Percentiles rank a stretch among this genome's conserved stretches.
Conservation (phyloP, 2,329 filamentous ascomycete genomes). For the Exophiala sideris region DNA sequence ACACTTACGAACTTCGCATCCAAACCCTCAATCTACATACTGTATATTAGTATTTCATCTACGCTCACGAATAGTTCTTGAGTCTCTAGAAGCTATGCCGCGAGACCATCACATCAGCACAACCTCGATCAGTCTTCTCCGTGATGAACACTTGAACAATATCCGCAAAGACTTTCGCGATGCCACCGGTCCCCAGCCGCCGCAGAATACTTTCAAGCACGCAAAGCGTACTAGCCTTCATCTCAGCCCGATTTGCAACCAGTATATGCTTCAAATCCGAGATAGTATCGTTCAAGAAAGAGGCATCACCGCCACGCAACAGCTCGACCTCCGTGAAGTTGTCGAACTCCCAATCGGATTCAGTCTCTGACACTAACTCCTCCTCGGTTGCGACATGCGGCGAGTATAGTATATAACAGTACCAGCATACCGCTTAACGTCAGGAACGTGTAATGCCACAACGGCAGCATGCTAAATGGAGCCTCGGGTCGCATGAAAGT, state of each 20-base stretch:
- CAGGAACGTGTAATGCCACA: constrained; percentile 18
- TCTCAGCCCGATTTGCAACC: constrained; percentile 9
- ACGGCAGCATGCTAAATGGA: constrained; percentile 14
- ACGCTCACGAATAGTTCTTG: no score
- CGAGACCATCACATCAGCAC: neutral
- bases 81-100: no score
- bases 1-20: no score
- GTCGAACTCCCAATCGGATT: neutral
- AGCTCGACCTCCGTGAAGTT: constrained; percentile 7
- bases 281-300: constrained; percentile 4
- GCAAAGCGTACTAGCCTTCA: constrained; percentile 16
- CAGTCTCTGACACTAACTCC: neutral
- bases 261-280: constrained; percentile 8
- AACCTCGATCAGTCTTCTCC: neutral
- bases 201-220: constrained; percentile 12
- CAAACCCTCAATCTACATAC: no score
- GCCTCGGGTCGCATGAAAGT: neutral
- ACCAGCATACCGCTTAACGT: constrained; percentile 8
- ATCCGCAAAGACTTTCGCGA: constrained; percentile 16
- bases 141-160: constrained; percentile 15
- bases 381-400: neutral
- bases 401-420: constrained; percentile 15
- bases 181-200: constrained; percentile 10
- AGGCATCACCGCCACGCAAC: neutral
- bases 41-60: no score